Base-by-base conservation (phyloP, 805 yeast species). In the Dipodascus albidus region DNA sequence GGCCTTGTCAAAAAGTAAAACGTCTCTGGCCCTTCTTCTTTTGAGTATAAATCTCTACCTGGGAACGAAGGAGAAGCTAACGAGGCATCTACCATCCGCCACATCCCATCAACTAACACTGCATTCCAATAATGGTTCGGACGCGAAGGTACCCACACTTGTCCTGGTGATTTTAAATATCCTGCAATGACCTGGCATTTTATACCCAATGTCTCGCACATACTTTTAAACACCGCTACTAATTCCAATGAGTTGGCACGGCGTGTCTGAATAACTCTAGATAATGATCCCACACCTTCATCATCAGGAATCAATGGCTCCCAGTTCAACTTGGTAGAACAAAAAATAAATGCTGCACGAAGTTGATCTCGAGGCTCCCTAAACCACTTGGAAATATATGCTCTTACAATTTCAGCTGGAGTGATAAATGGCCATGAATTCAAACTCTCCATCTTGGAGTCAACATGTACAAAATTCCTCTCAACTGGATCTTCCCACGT, bases 61-160 rank as follows among this genome's bases (percentile, higher is more conserved):
- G 83, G 80, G 57, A 81, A 76, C 0, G 83, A 67, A 2, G 74
- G 66, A 60, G 82, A 83, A 1, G 87, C 89, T 27, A 83, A 61
- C 3, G 81, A 72, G 3, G 80, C 82, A 65, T 91, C 99, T 56
- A 91, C 67, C 56, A 93, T 75, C 55, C 91, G 73, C 80, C 90
- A 89, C 64, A 85, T 85, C 42, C 82, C 82, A 55, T 87, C 83
- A 15, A 89, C 68, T 35, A 84, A 66, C 1, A 89, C 81, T 1
- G 95, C 81, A 53, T 88, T 75, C 99, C 99, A 93, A 53, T 86
- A 80, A 67, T 93, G 99, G 62, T 89, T 87, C 38, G 82, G 65
- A n/a, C 71, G 69, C 1, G 61, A 55, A n/a, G 67, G 67, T 9
- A 59, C 59, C 1, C 59, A 48, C 50, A 74, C 70, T 52, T 76